Evolutionary conservation across 495 filamentous ascomycete genomes (phyloP).

Genomic region (Annulohypoxylon moriforme): DNA sequence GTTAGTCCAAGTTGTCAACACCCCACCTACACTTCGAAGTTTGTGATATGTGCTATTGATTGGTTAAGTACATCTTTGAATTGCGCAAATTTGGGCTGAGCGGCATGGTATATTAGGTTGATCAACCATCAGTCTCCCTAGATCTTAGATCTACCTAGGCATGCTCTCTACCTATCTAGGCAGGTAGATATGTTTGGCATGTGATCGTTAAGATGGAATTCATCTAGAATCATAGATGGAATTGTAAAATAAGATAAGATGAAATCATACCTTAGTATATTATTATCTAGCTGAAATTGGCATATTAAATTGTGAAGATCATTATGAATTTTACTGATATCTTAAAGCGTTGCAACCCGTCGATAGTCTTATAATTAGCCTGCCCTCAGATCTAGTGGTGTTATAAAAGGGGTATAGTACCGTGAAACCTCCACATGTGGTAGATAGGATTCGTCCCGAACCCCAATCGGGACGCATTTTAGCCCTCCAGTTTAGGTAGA

Average conservation of each 20-base stretch:
- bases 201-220: no score
- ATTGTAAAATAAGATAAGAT: not conserved
- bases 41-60: not conserved
- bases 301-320: not conserved
- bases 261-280: no score
- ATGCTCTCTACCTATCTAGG: no score
- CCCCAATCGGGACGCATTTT: constrained; percentile 23
- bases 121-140: no score
- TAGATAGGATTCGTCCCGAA: constrained; percentile 1
- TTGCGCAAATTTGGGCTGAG: no score
- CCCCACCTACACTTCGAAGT: not conserved
- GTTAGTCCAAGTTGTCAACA: not conserved
- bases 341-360: not conserved
- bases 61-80: not conserved
- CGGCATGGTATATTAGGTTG: no score
- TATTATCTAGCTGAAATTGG: not conserved
- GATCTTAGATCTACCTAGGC: no score
- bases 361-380: constrained; percentile 13
- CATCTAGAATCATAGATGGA: no score
- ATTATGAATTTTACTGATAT: not conserved
- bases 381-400: constrained; percentile 14
- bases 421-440: not conserved
- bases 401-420: constrained; percentile 33
- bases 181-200: no score
- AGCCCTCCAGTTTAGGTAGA: constrained; percentile 17